Conservation (phyloP, 1,284 basidiomycete species). For the Ustilago xerochloae region DNA sequence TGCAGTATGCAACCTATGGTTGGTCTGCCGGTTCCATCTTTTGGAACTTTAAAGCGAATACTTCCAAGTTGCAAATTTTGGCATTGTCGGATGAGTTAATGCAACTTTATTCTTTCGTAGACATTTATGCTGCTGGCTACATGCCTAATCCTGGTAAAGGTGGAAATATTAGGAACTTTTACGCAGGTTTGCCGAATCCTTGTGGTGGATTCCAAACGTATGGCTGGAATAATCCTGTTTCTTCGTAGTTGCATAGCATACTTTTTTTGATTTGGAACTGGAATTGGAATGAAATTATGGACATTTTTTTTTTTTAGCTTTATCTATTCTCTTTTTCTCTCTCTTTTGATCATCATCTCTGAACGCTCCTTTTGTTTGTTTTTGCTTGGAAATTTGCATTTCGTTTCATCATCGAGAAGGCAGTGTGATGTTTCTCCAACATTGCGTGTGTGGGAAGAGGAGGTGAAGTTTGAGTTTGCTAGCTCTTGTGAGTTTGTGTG, state of each 20-base stretch:
- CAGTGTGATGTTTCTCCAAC: no score
- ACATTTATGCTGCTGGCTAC: conserved; percentile 36
- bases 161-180: conserved; percentile 31
- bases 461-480: no score
- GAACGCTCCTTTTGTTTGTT: no score
- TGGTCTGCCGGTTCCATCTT: conserved; percentile 65
- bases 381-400: no score
- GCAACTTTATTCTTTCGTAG: conserved; percentile 52
- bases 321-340: no score
- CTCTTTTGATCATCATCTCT: no score
- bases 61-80: conserved; percentile 34
- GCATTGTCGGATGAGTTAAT: conserved; percentile 27
- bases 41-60: conserved; percentile 61
- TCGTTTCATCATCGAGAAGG: no score
- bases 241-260: not conserved
- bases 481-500: no score
- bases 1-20: conserved; percentile 60
- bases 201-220: conserved; percentile 41
- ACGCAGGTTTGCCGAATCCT: conserved; percentile 26
- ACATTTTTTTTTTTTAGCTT: not conserved
- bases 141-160: conserved; percentile 46
- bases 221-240: conserved; percentile 34
- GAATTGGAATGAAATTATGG: not conserved
- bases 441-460: no score
- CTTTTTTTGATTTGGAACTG: not conserved